Conservation (phyloP, 2,329 filamentous ascomycete species). For the Acrocalymma vagum region DNA sequence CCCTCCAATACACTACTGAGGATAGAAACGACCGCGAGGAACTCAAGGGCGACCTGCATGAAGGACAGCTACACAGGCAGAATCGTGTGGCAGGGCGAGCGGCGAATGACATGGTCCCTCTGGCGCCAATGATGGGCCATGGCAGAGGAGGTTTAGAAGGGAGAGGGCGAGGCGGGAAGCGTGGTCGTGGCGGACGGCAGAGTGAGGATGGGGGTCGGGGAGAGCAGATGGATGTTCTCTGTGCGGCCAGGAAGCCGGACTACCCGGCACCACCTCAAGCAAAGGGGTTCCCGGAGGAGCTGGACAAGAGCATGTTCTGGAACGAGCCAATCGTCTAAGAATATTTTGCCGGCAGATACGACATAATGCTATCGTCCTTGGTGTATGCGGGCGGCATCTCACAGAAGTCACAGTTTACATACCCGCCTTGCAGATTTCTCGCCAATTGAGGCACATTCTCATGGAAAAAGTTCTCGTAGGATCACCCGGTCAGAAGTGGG, state of each 20-base stretch:
- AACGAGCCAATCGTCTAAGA: constrained; percentile 29
- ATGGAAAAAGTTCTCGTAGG: too few relatives aligned
- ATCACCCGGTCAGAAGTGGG: too few relatives aligned
- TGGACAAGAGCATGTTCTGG: constrained; percentile 41
- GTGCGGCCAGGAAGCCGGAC: constrained; percentile 30
- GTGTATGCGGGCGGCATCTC: too few relatives aligned
- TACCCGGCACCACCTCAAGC: constrained; percentile 28
- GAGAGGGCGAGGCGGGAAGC: constrained; percentile 1
- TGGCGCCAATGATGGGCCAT: too few relatives aligned
- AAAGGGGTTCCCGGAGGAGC: constrained; percentile 38
- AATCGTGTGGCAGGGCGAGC: constrained; percentile 34
- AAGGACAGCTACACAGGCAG: constrained; percentile 41
- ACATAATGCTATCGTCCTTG: too few relatives aligned
- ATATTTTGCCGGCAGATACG: too few relatives aligned
- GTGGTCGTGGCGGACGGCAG: constrained; percentile 2
- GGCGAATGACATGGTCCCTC: too few relatives aligned
- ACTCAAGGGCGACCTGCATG: constrained; percentile 44
- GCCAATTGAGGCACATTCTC: too few relatives aligned
- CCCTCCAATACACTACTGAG: constrained; percentile 32
- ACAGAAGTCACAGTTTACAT: too few relatives aligned
- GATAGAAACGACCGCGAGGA: constrained; percentile 36
- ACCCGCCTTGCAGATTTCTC: too few relatives aligned
- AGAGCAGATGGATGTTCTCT: constrained; percentile 18
- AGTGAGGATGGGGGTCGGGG: constrained; percentile 7
- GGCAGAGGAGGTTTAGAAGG: constrained; percentile 6